These are phyloP conservation scores for Rehmannia glutinosa DNA, from an alignment of 257 asterid species.

Conservation along the genomic window DNA sequence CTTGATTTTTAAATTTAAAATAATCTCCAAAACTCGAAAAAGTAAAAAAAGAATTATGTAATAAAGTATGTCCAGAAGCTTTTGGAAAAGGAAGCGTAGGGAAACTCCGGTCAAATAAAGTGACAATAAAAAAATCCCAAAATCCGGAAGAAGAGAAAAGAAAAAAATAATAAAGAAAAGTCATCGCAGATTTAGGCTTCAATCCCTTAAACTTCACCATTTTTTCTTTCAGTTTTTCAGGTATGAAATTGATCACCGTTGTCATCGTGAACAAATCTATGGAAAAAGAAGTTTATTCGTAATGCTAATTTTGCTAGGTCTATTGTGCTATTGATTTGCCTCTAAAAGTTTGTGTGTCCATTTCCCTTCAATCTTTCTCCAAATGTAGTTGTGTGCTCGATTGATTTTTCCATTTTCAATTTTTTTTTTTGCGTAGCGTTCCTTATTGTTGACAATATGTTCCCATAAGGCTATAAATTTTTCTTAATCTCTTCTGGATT, in stretches of 20 bases:
- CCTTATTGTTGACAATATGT: background rate
- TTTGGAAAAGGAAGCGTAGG: background rate
- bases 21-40: no score
- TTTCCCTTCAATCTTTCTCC: background rate
- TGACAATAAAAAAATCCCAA: background rate
- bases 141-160: background rate
- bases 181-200: constrained; percentile 10
- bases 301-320: background rate
- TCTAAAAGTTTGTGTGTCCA: background rate
- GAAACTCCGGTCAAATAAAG: constrained; percentile 6
- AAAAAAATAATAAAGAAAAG: background rate
- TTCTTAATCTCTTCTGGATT: background rate
- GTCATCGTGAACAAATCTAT: background rate
- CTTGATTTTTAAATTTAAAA: no score
- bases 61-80: no score
- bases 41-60: no score
- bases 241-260: constrained; percentile 1
- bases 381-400: background rate
- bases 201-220: background rate
- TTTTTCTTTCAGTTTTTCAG: constrained; percentile 7
- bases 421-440: background rate
- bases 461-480: background rate
- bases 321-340: background rate
- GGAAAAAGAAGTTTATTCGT: background rate
- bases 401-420: background rate